A percentile compares a stretch with the other conserved stretches of the same genome.
Conservation (phyloP, 2,329 filamentous ascomycete species). For the Alternaria angustiovoidea region DNA sequence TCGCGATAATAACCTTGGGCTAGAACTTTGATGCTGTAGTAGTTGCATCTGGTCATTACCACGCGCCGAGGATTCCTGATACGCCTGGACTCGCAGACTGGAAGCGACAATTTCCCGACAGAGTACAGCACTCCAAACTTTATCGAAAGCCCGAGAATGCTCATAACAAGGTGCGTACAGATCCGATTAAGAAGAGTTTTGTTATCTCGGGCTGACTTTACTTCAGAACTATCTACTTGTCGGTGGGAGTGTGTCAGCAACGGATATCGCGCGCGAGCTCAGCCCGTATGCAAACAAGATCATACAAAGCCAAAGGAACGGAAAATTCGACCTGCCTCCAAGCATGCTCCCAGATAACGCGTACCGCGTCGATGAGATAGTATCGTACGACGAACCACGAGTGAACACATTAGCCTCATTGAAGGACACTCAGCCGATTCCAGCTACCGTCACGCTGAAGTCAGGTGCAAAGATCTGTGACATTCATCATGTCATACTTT, state of each 20-base stretch:
- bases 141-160: slow-evolving; percentile 59
- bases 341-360: slow-evolving; percentile 63
- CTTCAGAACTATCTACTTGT: slow-evolving; percentile 61
- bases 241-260: slow-evolving; percentile 64
- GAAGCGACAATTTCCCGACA: slow-evolving; percentile 56
- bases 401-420: not conserved
- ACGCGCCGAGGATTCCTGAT: slow-evolving; percentile 59
- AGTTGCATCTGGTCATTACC: slow-evolving; percentile 65
- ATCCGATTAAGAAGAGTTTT: no score
- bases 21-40: slow-evolving; percentile 61
- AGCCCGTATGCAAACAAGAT: slow-evolving; percentile 54
- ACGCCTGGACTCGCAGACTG: slow-evolving; percentile 58
- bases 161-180: slow-evolving; percentile 56
- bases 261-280: slow-evolving; percentile 64
- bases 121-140: slow-evolving; percentile 61
- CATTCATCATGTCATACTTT: slow-evolving; percentile 70
- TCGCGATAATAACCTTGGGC: not conserved
- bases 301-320: slow-evolving; percentile 67
- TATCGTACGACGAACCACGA: slow-evolving; percentile 52
- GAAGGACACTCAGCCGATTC: slow-evolving; percentile 52
- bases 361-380: slow-evolving; percentile 62
- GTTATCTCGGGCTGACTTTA: not conserved
- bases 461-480: slow-evolving; percentile 62
- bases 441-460: slow-evolving; percentile 61
- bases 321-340: slow-evolving; percentile 66